phyloP scores from a whole-genome alignment of 2,329 filamentous ascomycete species.

The Colletotrichum godetiae region DNA sequence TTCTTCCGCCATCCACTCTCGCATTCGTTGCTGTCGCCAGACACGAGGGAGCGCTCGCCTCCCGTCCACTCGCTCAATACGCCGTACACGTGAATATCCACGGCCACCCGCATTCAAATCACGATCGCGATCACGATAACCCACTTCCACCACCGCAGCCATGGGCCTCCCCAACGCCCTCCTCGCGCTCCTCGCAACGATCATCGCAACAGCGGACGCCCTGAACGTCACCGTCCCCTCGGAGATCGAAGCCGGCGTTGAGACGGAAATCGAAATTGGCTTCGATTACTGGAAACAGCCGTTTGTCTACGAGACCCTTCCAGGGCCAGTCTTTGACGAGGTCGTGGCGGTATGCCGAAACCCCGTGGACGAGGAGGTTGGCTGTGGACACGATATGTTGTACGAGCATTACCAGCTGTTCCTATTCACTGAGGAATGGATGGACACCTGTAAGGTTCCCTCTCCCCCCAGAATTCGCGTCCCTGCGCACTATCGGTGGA shows the following conservation, averaged over 20 bases:
- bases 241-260: slow-evolving; percentile 3
- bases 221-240: slow-evolving; percentile 8
- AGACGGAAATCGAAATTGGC: slow-evolving; percentile 21
- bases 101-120: no score
- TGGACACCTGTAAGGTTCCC: slow-evolving; percentile 5
- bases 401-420: slow-evolving; percentile 26
- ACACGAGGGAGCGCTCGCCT: neutral
- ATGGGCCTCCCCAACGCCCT: neutral
- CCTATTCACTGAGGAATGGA: slow-evolving; percentile 5
- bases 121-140: neutral
- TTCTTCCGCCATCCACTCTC: neutral
- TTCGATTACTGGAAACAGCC: slow-evolving; percentile 21
- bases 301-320: slow-evolving; percentile 19
- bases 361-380: slow-evolving; percentile 1
- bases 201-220: neutral
- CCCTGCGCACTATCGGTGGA: neutral
- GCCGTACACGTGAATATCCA: neutral
- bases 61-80: neutral
- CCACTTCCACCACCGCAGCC: neutral
- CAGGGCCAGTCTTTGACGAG: neutral
- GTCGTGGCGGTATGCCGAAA: slow-evolving; percentile 14
- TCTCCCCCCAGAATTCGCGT: no score
- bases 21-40: neutral
- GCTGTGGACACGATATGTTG: slow-evolving; percentile 3
- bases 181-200: neutral